phyloP scores from a whole-genome alignment of 1,284 basidiomycete genomes.

The Pyrrhoderma lamaoense region DNA sequence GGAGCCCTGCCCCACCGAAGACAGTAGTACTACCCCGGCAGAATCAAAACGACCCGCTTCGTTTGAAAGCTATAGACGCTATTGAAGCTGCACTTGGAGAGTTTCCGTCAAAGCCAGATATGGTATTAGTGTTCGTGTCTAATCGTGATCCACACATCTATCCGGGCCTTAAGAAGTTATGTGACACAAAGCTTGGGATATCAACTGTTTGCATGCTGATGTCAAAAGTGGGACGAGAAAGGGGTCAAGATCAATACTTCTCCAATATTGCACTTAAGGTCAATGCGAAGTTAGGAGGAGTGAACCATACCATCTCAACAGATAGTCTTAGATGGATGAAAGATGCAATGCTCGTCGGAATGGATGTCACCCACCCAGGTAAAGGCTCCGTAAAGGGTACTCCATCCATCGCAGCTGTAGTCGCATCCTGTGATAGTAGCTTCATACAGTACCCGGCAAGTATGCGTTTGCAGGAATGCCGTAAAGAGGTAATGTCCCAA shows the following conservation, averaged over 20 bases:
- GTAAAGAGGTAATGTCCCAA: slow-evolving; percentile 58
- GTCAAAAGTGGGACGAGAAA: slow-evolving; percentile 31
- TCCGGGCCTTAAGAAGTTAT: slow-evolving; percentile 34
- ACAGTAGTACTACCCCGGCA: slow-evolving; percentile 52
- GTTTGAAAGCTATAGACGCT: slow-evolving; percentile 5
- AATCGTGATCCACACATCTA: slow-evolving; percentile 11
- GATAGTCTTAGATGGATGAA: slow-evolving; percentile 56
- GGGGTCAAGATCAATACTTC: slow-evolving; percentile 60
- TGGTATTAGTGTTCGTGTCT: slow-evolving; percentile 17
- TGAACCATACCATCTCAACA: slow-evolving; percentile 60
- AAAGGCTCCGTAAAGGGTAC: slow-evolving; percentile 24
- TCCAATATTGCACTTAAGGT: slow-evolving; percentile 62
- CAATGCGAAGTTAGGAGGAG: slow-evolving; percentile 73
- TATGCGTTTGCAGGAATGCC: slow-evolving; percentile 48
- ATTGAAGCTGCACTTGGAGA: slow-evolving; percentile 6
- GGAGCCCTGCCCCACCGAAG: slow-evolving; percentile 51
- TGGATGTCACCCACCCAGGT: slow-evolving; percentile 71
- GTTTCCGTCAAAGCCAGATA: slow-evolving; percentile 4
- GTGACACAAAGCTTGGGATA: slow-evolving; percentile 37
- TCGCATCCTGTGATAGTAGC: slow-evolving; percentile 57
- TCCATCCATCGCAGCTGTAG: slow-evolving; percentile 73
- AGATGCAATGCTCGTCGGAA: slow-evolving; percentile 73
- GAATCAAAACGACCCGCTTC: slow-evolving; percentile 6
- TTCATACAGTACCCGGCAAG: slow-evolving; percentile 70
- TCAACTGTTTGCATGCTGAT: slow-evolving; percentile 18